These are phyloP conservation scores for Neofusicoccum parvum DNA, from an alignment of 2,329 filamentous ascomycete species.

Conservation along the genomic window DNA sequence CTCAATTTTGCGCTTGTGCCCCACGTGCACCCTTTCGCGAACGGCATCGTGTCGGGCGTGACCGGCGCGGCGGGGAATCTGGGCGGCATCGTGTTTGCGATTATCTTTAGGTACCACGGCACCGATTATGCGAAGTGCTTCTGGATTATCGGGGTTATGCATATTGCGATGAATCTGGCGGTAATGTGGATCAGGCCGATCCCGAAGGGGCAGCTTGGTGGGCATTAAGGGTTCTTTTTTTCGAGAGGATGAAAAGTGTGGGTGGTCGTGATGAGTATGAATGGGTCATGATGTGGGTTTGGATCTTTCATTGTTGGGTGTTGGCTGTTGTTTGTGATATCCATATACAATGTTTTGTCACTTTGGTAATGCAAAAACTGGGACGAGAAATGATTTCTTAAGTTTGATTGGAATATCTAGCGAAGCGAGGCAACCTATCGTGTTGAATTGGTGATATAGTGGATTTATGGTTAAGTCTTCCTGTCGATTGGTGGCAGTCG, in stretches of 20 bases:
- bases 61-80: conserved; percentile 82
- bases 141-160: conserved; percentile 81
- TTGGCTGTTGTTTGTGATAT: too few relatives aligned
- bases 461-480: too few relatives aligned
- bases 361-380: too few relatives aligned
- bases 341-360: too few relatives aligned
- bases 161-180: conserved; percentile 68
- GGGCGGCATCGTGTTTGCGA: conserved; percentile 80
- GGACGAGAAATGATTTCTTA: too few relatives aligned
- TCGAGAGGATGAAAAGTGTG: neutral
- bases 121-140: conserved; percentile 69
- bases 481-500: too few relatives aligned
- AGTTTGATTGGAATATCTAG: too few relatives aligned
- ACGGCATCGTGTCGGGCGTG: conserved; percentile 73
- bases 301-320: too few relatives aligned
- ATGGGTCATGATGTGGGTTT: neutral
- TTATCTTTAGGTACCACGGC: conserved; percentile 77
- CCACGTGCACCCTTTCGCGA: conserved; percentile 81
- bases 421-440: too few relatives aligned
- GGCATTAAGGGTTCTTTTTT: conserved; percentile 26
- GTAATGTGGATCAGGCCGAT: conserved; percentile 66
- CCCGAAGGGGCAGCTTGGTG: conserved; percentile 56
- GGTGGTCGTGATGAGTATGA: neutral
- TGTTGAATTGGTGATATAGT: too few relatives aligned
- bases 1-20: conserved; percentile 85